Evolutionary conservation across 2,329 filamentous ascomycete species (phyloP).

Genomic region (Fusarium succisae): DNA sequence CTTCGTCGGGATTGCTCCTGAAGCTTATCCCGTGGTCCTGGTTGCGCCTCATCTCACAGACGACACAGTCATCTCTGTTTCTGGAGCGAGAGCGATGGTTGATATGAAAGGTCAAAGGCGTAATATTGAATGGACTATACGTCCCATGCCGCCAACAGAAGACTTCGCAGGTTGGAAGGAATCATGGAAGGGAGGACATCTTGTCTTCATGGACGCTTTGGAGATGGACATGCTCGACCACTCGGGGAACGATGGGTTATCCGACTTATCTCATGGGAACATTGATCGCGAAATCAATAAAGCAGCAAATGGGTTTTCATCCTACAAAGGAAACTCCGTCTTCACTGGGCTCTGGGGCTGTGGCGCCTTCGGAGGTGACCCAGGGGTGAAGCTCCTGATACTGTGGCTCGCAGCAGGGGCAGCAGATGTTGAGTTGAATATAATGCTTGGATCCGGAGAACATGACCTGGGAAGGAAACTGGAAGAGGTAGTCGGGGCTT

Average conservation of each 20-base stretch:
- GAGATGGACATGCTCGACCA: conserved; percentile 46
- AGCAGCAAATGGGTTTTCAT: conserved; percentile 42
- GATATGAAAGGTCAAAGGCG: conserved; percentile 44
- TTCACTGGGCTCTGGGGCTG: conserved; percentile 49
- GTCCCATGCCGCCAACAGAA: background rate
- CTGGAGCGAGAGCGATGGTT: conserved; percentile 44
- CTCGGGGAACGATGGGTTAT: conserved; percentile 12
- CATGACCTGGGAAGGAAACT: conserved; percentile 27
- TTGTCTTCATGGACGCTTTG: conserved; percentile 51
- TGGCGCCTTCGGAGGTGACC: conserved; percentile 48
- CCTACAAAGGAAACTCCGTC: conserved; percentile 27
- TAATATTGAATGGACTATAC: conserved; percentile 38
- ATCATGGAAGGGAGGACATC: conserved; percentile 38
- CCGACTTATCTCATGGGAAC: conserved; percentile 41
- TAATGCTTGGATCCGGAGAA: conserved; percentile 30
- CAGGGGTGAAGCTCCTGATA: conserved; percentile 44
- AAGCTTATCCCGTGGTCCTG: conserved; percentile 48
- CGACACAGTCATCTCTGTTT: conserved; percentile 41
- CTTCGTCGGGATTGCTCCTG: conserved; percentile 47
- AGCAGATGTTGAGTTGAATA: conserved; percentile 30
- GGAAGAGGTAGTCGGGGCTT: conserved; percentile 1
- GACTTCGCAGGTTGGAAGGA: background rate
- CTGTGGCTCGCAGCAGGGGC: conserved; percentile 47
- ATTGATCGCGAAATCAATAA: conserved; percentile 46
- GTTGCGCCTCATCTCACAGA: conserved; percentile 44